phyloP scores from a whole-genome alignment of 176 grass and related monocot genomes.

The Phoenix roebelenii region DNA sequence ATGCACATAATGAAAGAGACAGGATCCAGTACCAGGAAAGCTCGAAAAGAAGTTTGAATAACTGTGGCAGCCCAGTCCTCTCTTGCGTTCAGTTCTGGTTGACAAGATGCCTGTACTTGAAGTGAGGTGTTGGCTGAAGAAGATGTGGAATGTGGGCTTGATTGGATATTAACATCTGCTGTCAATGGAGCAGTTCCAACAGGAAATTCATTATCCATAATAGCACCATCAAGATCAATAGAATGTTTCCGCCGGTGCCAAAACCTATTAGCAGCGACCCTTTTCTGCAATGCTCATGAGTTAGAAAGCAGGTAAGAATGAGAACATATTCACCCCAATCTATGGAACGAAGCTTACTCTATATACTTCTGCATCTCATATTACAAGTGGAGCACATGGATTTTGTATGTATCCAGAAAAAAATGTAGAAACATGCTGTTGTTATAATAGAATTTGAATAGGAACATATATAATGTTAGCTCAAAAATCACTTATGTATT shows the following conservation, averaged over 20 bases:
- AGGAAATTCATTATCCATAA: slow-evolving; percentile 23
- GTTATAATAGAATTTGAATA: too few relatives aligned
- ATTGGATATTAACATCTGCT: slow-evolving; percentile 15
- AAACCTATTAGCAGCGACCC: neutral
- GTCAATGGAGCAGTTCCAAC: slow-evolving; percentile 26
- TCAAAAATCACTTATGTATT: too few relatives aligned
- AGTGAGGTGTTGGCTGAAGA: slow-evolving; percentile 12
- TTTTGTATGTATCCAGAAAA: too few relatives aligned
- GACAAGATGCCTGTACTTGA: slow-evolving; percentile 20
- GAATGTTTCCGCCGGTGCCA: slow-evolving; percentile 26
- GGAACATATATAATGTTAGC: too few relatives aligned
- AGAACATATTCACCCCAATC: too few relatives aligned
- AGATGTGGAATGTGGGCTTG: slow-evolving; percentile 27
- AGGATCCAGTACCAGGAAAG: slow-evolving; percentile 33
- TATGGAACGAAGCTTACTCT: too few relatives aligned
- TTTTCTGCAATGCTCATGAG: neutral
- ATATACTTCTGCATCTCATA: too few relatives aligned
- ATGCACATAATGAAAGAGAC: neutral
- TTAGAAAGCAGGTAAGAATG: too few relatives aligned
- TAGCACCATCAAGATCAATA: slow-evolving; percentile 15
- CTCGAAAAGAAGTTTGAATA: slow-evolving; percentile 63
- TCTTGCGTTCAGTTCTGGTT: slow-evolving; percentile 35
- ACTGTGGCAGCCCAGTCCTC: slow-evolving; percentile 61
- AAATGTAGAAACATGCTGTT: too few relatives aligned
- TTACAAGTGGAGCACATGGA: too few relatives aligned